Evolutionary conservation across 2,329 filamentous ascomycete species (phyloP), one percentile per base, ranked within the genome.

Genomic region (Pseudocercospora fuligena): DNA sequence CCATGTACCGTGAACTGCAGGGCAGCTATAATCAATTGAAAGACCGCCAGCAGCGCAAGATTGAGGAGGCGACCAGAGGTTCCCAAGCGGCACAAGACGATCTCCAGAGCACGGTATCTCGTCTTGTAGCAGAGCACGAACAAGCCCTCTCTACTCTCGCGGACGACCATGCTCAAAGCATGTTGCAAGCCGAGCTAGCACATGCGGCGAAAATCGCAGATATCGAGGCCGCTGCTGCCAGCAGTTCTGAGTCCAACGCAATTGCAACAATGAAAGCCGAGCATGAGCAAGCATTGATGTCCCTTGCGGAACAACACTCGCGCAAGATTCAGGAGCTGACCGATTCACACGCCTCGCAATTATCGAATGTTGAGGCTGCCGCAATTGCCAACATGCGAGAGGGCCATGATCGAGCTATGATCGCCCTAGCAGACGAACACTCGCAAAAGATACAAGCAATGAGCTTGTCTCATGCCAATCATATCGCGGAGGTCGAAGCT

Each of bases 1-100:
- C 65, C 11, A 67, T 68, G 31, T 69, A 72, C 31, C 60, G 57
- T 16, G 72, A 71, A n/a, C 65, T 73, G 21, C 69, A 68, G 58
- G 53, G 27, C 11, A 63, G 58, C 5, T 66, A 64, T n/a, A 23
- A 16, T 27, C 72, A 72, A 49, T 61, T 69, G 19, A 71, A 71
- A 40, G 68, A 70, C 36, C 54, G 51, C 11, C 67, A 70, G 40
- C 59, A 68, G 29, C 63, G 36, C 23, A 57, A 56, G 27, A 66
- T 66, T n/a, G 64, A 66, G 53, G 64, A 66, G 36, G 60, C 56
- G 31, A 63, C 64, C 12, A 63, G 62, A 46, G 49, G 61, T 29
- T 66, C 64, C 2, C 60, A 63, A 47, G 49, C 58, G 11, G 60
- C 62, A 27, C 60, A 49, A 19, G 47, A 21, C 23, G 59, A 57